Percentiles rank a stretch among this genome's conserved stretches.
Evolutionary conservation across 1,284 basidiomycete species (phyloP).

Genomic region (Schizophyllum commune): DNA sequence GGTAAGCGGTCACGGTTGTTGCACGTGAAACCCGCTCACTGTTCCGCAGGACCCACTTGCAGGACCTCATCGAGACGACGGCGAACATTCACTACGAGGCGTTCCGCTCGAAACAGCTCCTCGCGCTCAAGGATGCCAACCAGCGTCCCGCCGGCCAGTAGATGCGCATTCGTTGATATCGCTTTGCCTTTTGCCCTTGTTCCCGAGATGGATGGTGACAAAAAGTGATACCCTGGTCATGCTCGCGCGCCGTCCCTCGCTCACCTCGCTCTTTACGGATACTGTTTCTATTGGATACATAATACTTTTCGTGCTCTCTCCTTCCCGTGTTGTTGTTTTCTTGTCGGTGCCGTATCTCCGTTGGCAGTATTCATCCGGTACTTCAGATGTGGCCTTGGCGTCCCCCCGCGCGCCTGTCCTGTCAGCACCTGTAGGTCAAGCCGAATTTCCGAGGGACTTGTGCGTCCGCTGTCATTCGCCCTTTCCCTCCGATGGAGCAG

Average conservation of each 20-base stretch:
- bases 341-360: not conserved
- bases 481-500: no score
- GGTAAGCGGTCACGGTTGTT: constrained; percentile 34
- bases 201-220: not conserved
- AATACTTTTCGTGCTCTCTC: not conserved
- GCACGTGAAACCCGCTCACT: not conserved
- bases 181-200: not conserved
- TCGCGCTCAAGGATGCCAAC: constrained; percentile 85
- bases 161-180: not conserved
- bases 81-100: constrained; percentile 99
- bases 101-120: constrained; percentile 95
- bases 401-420: not conserved
- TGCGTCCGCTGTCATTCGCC: no score
- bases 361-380: not conserved
- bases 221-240: not conserved
- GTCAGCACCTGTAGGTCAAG: not conserved
- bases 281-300: not conserved
- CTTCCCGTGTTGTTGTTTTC: not conserved
- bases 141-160: constrained; percentile 35
- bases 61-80: constrained; percentile 98
- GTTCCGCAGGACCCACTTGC: constrained; percentile 77
- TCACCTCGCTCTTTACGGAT: not conserved
- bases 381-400: not conserved
- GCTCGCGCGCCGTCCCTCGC: not conserved
- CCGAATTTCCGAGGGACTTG: no score